These are phyloP conservation scores for Borovskyia barvae DNA, from an alignment of 208 protist species.

Conservation along the genomic window DNA sequence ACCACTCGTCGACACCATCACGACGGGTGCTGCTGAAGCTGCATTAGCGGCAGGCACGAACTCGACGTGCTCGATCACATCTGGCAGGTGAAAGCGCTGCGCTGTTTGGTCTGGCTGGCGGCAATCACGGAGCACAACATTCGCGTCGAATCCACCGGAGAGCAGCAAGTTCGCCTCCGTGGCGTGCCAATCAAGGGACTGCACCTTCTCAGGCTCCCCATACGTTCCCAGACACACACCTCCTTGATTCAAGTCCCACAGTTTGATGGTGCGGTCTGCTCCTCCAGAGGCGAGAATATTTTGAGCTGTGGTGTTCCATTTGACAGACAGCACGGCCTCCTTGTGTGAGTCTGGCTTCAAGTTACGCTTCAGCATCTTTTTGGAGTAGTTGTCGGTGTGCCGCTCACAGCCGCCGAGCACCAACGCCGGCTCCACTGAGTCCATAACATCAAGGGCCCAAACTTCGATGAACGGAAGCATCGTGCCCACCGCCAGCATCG, in stretches of 20 bases:
- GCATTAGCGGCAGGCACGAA: constrained; percentile 37
- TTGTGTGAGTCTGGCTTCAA: constrained; percentile 85
- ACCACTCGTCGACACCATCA: constrained; percentile 71
- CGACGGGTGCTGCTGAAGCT: constrained; percentile 10
- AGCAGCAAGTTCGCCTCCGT: constrained; percentile 83
- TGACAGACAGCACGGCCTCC: constrained; percentile 93
- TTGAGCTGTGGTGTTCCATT: constrained; percentile 91
- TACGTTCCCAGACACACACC: constrained; percentile 89
- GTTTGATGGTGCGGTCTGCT: constrained; percentile 95
- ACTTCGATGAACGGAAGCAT: constrained; percentile 97
- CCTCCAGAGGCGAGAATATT: constrained; percentile 94
- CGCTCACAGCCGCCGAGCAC: constrained; percentile 86
- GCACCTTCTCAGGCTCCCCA: constrained; percentile 92
- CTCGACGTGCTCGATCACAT: constrained; percentile 73
- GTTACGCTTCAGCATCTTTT: constrained; percentile 50
- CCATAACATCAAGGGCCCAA: constrained; percentile 97
- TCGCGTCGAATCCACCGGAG: constrained; percentile 84
- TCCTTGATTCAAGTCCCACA: constrained; percentile 93
- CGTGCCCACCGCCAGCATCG: constrained; percentile 95
- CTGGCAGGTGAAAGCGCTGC: constrained; percentile 48
- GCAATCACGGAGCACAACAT: constrained; percentile 77
- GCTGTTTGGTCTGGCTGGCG: constrained; percentile 57
- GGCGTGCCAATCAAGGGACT: constrained; percentile 88
- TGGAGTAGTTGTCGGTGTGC: constrained; percentile 74
- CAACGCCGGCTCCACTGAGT: constrained; percentile 91